Evolutionary conservation across 306 rosid species (phyloP).

Genomic region (Castanea sativa): DNA sequence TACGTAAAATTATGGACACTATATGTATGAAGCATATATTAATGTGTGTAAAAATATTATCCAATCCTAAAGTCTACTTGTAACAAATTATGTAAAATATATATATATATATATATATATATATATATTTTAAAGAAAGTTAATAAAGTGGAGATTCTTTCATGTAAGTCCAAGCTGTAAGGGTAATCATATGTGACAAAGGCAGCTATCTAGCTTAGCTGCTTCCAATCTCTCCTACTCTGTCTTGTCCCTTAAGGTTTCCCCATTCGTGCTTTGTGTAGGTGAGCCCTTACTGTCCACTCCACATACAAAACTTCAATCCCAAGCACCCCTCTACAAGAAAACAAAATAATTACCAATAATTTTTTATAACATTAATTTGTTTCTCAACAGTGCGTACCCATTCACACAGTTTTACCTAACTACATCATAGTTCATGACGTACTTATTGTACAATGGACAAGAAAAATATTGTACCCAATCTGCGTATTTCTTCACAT

Average conservation of each 20-base stretch:
- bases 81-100: background rate
- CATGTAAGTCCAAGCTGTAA: slow-evolving; percentile 35
- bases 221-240: slow-evolving; percentile 59
- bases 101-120: too few relatives aligned
- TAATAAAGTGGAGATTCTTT: slow-evolving; percentile 10
- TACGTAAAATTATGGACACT: background rate
- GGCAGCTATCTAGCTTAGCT: slow-evolving; percentile 37
- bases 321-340: slow-evolving; percentile 60
- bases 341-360: slow-evolving; percentile 35
- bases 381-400: too few relatives aligned
- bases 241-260: slow-evolving; percentile 63
- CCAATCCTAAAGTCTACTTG: background rate
- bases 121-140: background rate
- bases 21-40: background rate
- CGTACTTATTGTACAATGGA: slow-evolving; percentile 1
- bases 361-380: background rate
- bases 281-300: slow-evolving; percentile 65
- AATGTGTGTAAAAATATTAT: background rate
- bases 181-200: slow-evolving; percentile 44
- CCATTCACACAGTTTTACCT: slow-evolving; percentile 22
- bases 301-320: slow-evolving; percentile 56
- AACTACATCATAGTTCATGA: background rate
- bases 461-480: slow-evolving; percentile 3
- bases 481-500: background rate
- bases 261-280: slow-evolving; percentile 31